Conservation (phyloP, 1,284 basidiomycete genomes). For the Rhizopogon parksii region DNA sequence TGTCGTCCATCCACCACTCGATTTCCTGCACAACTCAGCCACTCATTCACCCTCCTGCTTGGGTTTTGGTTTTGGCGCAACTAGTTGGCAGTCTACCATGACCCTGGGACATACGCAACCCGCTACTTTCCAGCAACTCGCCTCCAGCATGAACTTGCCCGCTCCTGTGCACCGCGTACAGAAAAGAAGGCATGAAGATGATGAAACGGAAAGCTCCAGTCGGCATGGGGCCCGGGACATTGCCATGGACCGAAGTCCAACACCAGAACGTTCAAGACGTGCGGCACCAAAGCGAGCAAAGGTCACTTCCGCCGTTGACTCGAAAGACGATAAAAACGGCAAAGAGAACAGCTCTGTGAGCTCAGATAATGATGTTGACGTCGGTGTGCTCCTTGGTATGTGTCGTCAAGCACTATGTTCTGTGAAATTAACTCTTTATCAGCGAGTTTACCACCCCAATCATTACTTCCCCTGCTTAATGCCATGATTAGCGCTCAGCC, state of each 20-base stretch:
- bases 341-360: constrained; percentile 43
- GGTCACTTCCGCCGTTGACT: constrained; percentile 33
- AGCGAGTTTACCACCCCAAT: constrained; percentile 70
- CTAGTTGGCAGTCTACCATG: constrained; percentile 30
- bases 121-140: constrained; percentile 46
- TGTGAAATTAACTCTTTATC: constrained; percentile 15
- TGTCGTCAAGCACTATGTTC: constrained; percentile 1
- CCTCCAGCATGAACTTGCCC: constrained; percentile 35
- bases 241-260: constrained; percentile 75
- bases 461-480: constrained; percentile 62
- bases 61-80: constrained; percentile 61
- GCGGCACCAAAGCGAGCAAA: constrained; percentile 61
- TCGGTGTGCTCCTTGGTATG: constrained; percentile 73
- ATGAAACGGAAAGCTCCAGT: constrained; percentile 36
- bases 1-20: constrained; percentile 58
- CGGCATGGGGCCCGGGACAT: constrained; percentile 42
- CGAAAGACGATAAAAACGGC: constrained; percentile 32
- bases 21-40: constrained; percentile 56
- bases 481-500: constrained; percentile 61
- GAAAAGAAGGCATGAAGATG: constrained; percentile 65
- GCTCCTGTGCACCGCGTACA: constrained; percentile 34
- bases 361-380: constrained; percentile 51
- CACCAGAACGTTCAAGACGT: constrained; percentile 66
- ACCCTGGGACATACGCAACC: constrained; percentile 33
- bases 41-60: constrained; percentile 58